Percentiles rank a stretch among this genome's conserved stretches.
phyloP scores from a whole-genome alignment of 2,329 filamentous ascomycete species.

The Eurotiales sp. region DNA sequence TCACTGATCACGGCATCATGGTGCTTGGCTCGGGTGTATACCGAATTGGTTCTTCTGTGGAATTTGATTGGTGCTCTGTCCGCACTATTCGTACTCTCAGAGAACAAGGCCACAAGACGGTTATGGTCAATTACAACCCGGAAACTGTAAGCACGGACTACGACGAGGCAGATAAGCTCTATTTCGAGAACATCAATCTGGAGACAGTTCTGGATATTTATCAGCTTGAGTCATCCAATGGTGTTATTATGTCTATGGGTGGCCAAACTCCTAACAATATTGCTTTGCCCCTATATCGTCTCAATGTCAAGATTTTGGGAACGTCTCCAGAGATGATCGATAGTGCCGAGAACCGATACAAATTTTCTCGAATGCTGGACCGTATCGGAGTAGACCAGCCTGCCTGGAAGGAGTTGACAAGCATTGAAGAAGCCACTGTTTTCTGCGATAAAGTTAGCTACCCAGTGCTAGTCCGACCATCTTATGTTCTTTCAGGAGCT shows the following conservation, averaged over 20 bases:
- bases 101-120: slow-evolving; percentile 79
- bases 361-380: slow-evolving; percentile 97
- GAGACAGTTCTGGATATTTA: slow-evolving; percentile 94
- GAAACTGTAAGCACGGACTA: slow-evolving; percentile 90
- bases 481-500: slow-evolving; percentile 93
- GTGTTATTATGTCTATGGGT: slow-evolving; percentile 92
- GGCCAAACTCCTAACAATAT: slow-evolving; percentile 99
- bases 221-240: slow-evolving; percentile 74
- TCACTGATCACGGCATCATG: slow-evolving; percentile 91
- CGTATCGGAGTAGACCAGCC: slow-evolving; percentile 93
- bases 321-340: slow-evolving; percentile 99
- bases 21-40: slow-evolving; percentile 95
- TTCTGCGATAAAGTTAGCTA: slow-evolving; percentile 91
- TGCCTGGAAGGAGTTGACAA: slow-evolving; percentile 95
- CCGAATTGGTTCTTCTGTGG: slow-evolving; percentile 93
- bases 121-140: slow-evolving; percentile 94
- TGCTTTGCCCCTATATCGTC: slow-evolving; percentile 78
- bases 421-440: slow-evolving; percentile 79
- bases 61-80: slow-evolving; percentile 99
- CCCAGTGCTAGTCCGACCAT: slow-evolving; percentile 90
- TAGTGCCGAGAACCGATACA: slow-evolving; percentile 93
- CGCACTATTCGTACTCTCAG: slow-evolving; percentile 87
- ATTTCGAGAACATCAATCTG: slow-evolving; percentile 92
- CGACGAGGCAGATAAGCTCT: slow-evolving; percentile 88
- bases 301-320: slow-evolving; percentile 87